Evolutionary conservation across 306 rosid genomes (phyloP), one percentile per base, ranked within the genome.

Genomic region (Gastrolobium bilobum): DNA sequence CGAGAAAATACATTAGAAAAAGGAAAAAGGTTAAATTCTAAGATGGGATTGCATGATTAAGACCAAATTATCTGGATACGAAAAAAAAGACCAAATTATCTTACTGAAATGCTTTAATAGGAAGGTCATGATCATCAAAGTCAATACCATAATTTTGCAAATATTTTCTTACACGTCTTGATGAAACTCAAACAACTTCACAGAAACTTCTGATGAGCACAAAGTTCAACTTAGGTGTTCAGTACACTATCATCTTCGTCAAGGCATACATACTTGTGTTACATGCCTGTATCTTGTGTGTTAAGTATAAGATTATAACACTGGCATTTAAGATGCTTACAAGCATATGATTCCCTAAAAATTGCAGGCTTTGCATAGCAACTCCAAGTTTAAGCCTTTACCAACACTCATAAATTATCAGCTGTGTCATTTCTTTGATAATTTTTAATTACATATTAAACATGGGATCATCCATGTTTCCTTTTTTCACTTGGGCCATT

Each of bases 61-160:
- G 47, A 11, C 4, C 62, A 64, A 73, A 47, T 47, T 56, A 67
- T 29, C 62, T 31, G 30, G n/a, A n/a, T n/a, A n/a, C n/a, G n/a
- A n/a, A n/a, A n/a, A n/a, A n/a, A n/a, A n/a, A n/a, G n/a, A n/a
- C n/a, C n/a, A n/a, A 54, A 91, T 81, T 39, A 84, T 91, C 94
- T 89, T 88, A 94, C 3, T 37, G 62, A 77, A 94, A 94, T 57
- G 98, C 98, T 82, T 92, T 70, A 31, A 94, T 82, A 40, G 97
- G 97, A 75, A 92, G 99, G 14, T 81, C 78, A 40, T 69, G 73
- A 81, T 94, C 97, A 68, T 80, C 88, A 73, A 94, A 94, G 81
- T 94, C 97, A 79, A 94, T 90, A 30, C 89, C 89, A 78, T 94
- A 94, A 78, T 94, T 97, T 97, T 94, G 88, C 64, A 82, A 67